phyloP scores from a whole-genome alignment of 441 rosid genomes.

The Corymbia citriodora region DNA sequence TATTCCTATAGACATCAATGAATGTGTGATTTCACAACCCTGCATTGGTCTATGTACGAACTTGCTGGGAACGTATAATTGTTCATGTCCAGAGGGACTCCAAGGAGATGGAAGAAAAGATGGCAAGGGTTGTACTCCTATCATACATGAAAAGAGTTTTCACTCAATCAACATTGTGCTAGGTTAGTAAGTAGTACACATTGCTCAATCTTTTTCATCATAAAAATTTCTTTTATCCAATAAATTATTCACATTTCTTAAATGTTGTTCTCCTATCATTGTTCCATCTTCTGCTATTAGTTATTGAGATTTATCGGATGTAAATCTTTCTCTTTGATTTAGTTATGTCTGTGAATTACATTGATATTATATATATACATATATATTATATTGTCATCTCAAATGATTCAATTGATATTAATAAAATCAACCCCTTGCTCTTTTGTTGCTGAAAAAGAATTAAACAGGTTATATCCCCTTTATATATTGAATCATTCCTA shows the following conservation, averaged over 20 bases:
- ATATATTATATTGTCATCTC: neutral
- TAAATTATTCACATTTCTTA: neutral
- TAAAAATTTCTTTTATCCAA: neutral
- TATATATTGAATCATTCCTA: no score
- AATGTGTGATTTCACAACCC: neutral
- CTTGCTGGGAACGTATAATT: neutral
- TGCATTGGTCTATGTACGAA: neutral
- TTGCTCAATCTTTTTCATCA: neutral
- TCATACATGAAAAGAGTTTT: neutral
- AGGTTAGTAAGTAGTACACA: neutral
- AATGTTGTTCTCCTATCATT: neutral
- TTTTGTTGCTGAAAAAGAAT: no score
- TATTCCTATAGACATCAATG: neutral
- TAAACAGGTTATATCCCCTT: no score
- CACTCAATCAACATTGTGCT: accelerated
- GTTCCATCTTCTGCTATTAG: neutral
- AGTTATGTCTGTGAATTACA: neutral
- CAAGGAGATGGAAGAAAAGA: neutral
- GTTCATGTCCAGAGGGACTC: neutral
- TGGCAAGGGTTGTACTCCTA: neutral
- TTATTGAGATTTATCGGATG: accelerated
- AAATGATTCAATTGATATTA: neutral
- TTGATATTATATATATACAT: neutral
- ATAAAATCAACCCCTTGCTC: no score
- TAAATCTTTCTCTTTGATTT: neutral